Conservation (phyloP, 2,329 filamentous ascomycete species). For the Aspergillus hortae region DNA sequence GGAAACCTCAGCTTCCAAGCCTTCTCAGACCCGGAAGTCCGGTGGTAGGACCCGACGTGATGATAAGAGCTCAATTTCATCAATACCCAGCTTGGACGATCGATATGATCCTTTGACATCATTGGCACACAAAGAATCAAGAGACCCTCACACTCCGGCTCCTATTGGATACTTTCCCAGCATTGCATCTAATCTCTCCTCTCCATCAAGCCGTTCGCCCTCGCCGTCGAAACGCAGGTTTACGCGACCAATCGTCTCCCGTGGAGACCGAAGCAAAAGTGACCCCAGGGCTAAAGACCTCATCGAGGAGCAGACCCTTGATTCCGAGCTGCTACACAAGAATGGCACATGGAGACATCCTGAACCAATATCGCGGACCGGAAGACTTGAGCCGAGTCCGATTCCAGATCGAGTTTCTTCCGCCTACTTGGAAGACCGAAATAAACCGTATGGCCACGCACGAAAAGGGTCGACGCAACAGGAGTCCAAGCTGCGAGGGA, state of each 20-base stretch:
- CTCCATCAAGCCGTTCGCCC: conserved; percentile 57
- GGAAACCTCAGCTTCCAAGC: not conserved
- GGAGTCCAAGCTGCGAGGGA: conserved; percentile 63
- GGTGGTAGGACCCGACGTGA: conserved; percentile 48
- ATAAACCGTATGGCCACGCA: conserved; percentile 16
- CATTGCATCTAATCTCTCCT: conserved; percentile 62
- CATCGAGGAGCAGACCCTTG: conserved; percentile 18
- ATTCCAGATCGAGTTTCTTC: conserved; percentile 24
- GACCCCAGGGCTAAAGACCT: conserved; percentile 38
- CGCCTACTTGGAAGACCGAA: conserved; percentile 22
- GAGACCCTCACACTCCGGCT: conserved; percentile 37
- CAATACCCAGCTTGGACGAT: conserved; percentile 44
- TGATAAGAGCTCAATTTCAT: conserved; percentile 54
- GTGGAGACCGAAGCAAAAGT: conserved; percentile 38
- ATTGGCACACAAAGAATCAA: conserved; percentile 45
- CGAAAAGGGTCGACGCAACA: conserved; percentile 32
- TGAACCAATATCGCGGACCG: conserved; percentile 14
- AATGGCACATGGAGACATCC: conserved; percentile 10
- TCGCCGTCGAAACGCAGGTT: conserved; percentile 62
- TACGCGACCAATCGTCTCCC: conserved; percentile 38
- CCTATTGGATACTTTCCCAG: conserved; percentile 51
- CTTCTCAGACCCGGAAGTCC: not conserved
- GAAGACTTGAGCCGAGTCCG: conserved; percentile 26
- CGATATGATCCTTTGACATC: conserved; percentile 34
- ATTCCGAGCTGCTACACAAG: conserved; percentile 15